A percentile compares a stretch with the other conserved stretches of the same genome.
Conservation (phyloP, 2,329 filamentous ascomycete species). For the Rasamsonia emersonii region DNA sequence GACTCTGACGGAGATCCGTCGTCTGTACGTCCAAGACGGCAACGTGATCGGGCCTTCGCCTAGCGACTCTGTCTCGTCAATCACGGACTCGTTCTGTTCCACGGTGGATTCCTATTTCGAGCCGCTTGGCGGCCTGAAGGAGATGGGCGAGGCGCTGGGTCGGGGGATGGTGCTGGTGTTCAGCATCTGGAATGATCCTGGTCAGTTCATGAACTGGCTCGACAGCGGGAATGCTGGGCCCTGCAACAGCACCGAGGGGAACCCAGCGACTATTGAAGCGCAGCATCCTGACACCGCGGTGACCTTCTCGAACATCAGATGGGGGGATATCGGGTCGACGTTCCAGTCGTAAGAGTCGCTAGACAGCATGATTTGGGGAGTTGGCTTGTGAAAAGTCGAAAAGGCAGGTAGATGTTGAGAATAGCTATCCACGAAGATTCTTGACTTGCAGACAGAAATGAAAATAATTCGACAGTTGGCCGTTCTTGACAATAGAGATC, state of each 20-base stretch:
- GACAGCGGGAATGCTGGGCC: conserved; percentile 45
- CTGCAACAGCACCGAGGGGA: conserved; percentile 46
- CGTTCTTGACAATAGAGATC: too few relatives aligned
- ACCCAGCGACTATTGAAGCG: conserved; percentile 40
- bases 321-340: conserved; percentile 53
- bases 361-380: too few relatives aligned
- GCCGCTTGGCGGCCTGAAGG: conserved; percentile 44
- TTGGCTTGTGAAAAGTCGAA: too few relatives aligned
- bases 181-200: conserved; percentile 48
- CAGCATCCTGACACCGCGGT: conserved; percentile 44
- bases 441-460: too few relatives aligned
- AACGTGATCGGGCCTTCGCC: conserved; percentile 47
- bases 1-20: conserved; percentile 47
- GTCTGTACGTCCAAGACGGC: conserved; percentile 55
- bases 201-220: conserved; percentile 50
- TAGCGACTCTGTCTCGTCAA: conserved; percentile 34
- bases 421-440: too few relatives aligned
- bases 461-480: too few relatives aligned
- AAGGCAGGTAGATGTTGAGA: too few relatives aligned
- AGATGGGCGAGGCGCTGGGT: conserved; percentile 46
- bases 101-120: conserved; percentile 43
- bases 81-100: conserved; percentile 49
- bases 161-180: conserved; percentile 55
- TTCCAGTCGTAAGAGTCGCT: too few relatives aligned
- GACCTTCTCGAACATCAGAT: conserved; percentile 49